Conservation (phyloP, 2,329 filamentous ascomycete species). For the Trichoderma citrinoviride region DNA sequence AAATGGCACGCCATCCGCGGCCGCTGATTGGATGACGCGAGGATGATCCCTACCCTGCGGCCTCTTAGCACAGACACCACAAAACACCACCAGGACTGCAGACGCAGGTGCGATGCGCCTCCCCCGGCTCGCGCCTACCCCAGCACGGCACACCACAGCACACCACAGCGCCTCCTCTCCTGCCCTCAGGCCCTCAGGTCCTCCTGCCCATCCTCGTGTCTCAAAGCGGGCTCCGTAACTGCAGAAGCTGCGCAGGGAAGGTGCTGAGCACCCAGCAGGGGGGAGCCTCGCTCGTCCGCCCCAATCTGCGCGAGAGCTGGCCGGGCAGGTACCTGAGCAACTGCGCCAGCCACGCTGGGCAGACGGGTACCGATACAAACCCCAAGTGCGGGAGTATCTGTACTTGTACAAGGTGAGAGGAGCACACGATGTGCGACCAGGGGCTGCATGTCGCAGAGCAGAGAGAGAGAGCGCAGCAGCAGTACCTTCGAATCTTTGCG, state of each 20-base stretch:
- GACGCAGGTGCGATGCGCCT: slow-evolving; percentile 18
- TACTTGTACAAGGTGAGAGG: no score
- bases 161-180: no score
- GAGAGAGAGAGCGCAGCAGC: not conserved
- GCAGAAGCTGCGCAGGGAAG: slow-evolving; percentile 6
- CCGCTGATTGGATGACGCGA: slow-evolving; percentile 20
- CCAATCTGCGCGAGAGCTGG: not conserved
- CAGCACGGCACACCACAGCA: not conserved
- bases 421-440: not conserved
- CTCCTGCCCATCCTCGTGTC: slow-evolving; percentile 21
- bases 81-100: slow-evolving; percentile 12
- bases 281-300: slow-evolving; percentile 2
- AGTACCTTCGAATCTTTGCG: not conserved
- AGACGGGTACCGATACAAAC: not conserved
- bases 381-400: not conserved
- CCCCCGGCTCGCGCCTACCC: slow-evolving; percentile 1
- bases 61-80: not conserved
- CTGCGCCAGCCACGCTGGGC: not conserved
- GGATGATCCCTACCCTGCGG: not conserved
- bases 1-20: slow-evolving; percentile 15
- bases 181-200: not conserved
- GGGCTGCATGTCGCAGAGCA: slow-evolving; percentile 15
- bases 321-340: not conserved
- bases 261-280: slow-evolving; percentile 1
- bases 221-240: slow-evolving; percentile 18